These are phyloP conservation scores for Fusarium dlaminii DNA, from an alignment of 2,329 filamentous ascomycete genomes.

Conservation along the genomic window DNA sequence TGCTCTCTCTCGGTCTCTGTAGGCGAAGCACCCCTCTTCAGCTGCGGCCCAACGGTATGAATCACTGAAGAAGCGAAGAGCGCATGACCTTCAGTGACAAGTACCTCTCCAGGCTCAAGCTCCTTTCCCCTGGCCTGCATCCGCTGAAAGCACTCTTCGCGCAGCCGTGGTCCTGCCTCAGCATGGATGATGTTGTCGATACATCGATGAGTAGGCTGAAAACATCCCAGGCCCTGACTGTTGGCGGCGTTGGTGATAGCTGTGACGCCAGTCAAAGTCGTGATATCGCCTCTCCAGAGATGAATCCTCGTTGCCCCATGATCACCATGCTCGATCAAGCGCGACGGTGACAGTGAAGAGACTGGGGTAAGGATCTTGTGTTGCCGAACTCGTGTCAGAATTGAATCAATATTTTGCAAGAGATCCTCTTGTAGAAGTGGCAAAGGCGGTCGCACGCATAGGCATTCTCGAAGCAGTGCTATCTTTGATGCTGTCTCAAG, in stretches of 20 bases:
- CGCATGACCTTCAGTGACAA: conserved; percentile 22
- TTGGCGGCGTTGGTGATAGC: conserved; percentile 41
- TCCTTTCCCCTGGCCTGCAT: conserved; percentile 8
- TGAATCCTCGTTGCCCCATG: neutral
- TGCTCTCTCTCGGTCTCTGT: neutral
- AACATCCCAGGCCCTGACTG: conserved; percentile 31
- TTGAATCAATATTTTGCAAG: conserved; percentile 17
- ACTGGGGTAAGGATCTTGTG: conserved; percentile 13
- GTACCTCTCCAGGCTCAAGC: conserved; percentile 12
- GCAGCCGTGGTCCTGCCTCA: conserved; percentile 29
- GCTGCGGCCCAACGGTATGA: conserved; percentile 34
- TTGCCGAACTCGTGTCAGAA: neutral
- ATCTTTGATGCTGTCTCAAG: conserved; percentile 29
- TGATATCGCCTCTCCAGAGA: conserved; percentile 38
- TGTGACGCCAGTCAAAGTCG: conserved; percentile 11
- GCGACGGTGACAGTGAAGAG: neutral
- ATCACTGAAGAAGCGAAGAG: conserved; percentile 19
- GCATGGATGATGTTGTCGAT: conserved; percentile 41
- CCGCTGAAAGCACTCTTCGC: conserved; percentile 25
- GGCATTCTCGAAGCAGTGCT: conserved; percentile 6
- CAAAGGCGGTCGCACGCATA: conserved; percentile 27
- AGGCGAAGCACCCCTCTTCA: neutral
- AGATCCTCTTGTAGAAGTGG: conserved; percentile 9
- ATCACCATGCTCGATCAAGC: neutral
- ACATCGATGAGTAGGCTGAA: conserved; percentile 35